Percentiles rank a stretch among this genome's conserved stretches.
Conservation (phyloP, 352 stramenopile species). For the Phytophthora sojae region DNA sequence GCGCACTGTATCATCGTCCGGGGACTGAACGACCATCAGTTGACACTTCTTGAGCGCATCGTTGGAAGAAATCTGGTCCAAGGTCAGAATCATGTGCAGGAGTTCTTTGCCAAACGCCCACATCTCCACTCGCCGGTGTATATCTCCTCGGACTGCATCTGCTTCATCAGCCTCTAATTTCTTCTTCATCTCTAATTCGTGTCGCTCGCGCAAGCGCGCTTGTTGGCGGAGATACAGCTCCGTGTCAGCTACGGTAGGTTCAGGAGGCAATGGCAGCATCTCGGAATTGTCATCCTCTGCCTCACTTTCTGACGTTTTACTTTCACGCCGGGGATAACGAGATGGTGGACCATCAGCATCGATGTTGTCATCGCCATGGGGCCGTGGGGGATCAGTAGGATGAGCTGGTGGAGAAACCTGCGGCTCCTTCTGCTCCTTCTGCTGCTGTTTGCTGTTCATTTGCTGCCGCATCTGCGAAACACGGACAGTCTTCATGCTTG, state of each 20-base stretch:
- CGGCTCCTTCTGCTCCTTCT: slow-evolving; percentile 51
- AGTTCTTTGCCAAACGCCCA: slow-evolving; percentile 88
- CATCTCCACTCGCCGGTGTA: slow-evolving; percentile 80
- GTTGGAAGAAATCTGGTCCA: slow-evolving; percentile 83
- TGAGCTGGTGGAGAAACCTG: slow-evolving; percentile 17
- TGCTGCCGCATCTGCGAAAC: slow-evolving; percentile 89
- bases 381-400: slow-evolving; percentile 30
- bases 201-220: slow-evolving; percentile 79
- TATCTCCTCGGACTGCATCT: slow-evolving; percentile 77
- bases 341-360: slow-evolving; percentile 42
- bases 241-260: slow-evolving; percentile 72
- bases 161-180: slow-evolving; percentile 83
- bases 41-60: slow-evolving; percentile 80
- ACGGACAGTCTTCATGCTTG: slow-evolving; percentile 84
- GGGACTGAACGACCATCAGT: slow-evolving; percentile 81
- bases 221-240: slow-evolving; percentile 87
- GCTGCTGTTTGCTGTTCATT: slow-evolving; percentile 74
- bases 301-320: slow-evolving; percentile 71
- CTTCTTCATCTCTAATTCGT: slow-evolving; percentile 86
- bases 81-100: slow-evolving; percentile 83
- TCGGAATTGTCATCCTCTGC: slow-evolving; percentile 45
- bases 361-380: slow-evolving; percentile 38
- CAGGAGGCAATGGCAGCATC: slow-evolving; percentile 68
- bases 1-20: slow-evolving; percentile 80
- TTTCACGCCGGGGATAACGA: slow-evolving; percentile 46